These are phyloP conservation scores for Sclerotiophoma versabilis DNA, from an alignment of 2,329 filamentous ascomycete species.

Conservation along the genomic window DNA sequence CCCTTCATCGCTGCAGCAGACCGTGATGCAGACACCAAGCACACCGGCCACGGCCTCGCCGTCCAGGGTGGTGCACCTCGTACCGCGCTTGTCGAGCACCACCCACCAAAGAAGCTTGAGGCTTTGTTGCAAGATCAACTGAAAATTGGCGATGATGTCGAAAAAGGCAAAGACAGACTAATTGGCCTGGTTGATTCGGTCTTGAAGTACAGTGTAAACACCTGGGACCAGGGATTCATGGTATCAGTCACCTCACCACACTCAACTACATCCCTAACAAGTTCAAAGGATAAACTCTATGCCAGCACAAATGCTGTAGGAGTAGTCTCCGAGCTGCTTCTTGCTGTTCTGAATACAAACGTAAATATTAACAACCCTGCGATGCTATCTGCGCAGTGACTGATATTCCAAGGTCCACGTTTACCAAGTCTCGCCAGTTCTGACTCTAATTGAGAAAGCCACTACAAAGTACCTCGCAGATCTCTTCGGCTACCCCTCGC, in stretches of 20 bases:
- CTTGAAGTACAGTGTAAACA: conserved; percentile 89
- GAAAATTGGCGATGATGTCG: conserved; percentile 44
- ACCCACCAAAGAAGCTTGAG: conserved; percentile 53
- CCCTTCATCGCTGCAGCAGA: conserved; percentile 77
- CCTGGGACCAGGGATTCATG: conserved; percentile 97
- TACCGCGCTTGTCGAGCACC: conserved; percentile 54
- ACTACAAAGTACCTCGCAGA: conserved; percentile 75
- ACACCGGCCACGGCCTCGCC: conserved; percentile 63
- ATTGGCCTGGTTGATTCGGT: conserved; percentile 67
- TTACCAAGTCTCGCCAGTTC: conserved; percentile 88
- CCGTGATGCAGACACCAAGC: conserved; percentile 63
- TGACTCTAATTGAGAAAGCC: conserved; percentile 86
- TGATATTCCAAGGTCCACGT: conserved; percentile 72
- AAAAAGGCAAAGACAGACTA: conserved; percentile 54
- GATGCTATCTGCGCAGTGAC: not conserved
- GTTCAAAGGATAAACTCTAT: conserved; percentile 78
- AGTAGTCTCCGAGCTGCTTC: conserved; percentile 81
- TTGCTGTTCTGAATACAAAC: conserved; percentile 91
- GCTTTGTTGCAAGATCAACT: conserved; percentile 47
- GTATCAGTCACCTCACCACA: not conserved
- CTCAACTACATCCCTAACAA: not conserved
- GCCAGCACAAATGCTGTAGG: conserved; percentile 87
- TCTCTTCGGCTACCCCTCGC: conserved; percentile 63
- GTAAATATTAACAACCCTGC: conserved; percentile 56
- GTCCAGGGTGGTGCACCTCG: conserved; percentile 65